Evolutionary conservation across 176 grass and related monocot species (phyloP), one percentile per base, ranked within the genome.

Genomic region (Chloris gayana): DNA sequence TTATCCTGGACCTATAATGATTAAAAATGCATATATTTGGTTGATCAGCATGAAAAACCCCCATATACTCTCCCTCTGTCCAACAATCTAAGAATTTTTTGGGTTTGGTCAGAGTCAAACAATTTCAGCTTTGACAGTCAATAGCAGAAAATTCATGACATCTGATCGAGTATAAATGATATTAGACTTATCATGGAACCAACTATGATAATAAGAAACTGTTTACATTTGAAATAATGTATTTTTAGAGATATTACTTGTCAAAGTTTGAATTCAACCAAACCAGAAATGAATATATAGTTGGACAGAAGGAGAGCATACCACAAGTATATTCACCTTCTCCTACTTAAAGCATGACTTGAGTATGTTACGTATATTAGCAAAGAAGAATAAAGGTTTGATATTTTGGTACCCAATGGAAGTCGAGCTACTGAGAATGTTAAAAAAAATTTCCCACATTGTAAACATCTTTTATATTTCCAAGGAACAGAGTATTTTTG

Each of bases 281-380:
- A 35, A 35, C 34, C 34, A 35, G 34, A 35, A 35, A 35, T 35
- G 34, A 2, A 3, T 35, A 35, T 35, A 35, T 35, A 3, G 5
- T 35, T 35, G 34, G 34, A 35, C 34, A 5, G 34, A 35, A 5
- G 34, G 34, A 35, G 34, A 35, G 34, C 5, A 35, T 37, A 70
- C 10, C 9, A 84, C 3, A 77, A 84, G 11, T 62, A 13, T 70
- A 77, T 51, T 59, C 12, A 51, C 47, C 10, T 47, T 47, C 68
- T 80, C 74, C 9, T 69, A 51, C 25, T 24, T 27, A 60, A 61
- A 84, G 25, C 9, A 83, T 3, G 3, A 5, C 4, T 31, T 33
- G 9, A 68, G 30, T 73, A 64, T 67, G 37, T 66, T 54, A 78
- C 27, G 56, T 37, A 37, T 5, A 37, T 37, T 37, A 37, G 5